Evolutionary conservation across 73 alveolate species (phyloP).

Genomic region (Stentor roeselii): DNA sequence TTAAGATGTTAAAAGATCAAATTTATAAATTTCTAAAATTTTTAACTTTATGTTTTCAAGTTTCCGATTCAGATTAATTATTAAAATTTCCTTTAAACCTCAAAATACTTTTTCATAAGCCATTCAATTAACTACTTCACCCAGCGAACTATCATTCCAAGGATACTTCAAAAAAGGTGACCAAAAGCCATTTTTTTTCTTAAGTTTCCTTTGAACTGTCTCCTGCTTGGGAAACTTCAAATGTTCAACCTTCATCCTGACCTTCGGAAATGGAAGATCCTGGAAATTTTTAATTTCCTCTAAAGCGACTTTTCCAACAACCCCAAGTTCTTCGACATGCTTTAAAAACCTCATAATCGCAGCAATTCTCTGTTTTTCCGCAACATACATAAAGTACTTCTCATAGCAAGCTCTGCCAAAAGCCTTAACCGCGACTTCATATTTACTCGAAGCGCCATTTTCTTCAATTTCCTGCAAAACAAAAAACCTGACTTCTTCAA

Average conservation of each 20-base stretch:
- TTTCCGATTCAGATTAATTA: no score
- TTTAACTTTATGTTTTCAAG: no score
- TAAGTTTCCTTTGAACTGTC: neutral
- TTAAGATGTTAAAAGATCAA: no score
- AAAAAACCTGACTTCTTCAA: neutral
- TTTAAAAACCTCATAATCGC: neutral
- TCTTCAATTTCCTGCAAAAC: neutral
- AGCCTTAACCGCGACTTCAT: neutral
- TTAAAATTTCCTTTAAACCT: no score
- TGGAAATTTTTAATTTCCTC: neutral
- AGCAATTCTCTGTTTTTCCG: neutral
- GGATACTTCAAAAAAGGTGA: conserved; percentile 15
- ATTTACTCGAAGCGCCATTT: neutral
- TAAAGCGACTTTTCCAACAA: neutral
- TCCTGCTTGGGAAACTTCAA: neutral
- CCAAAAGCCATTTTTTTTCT: neutral
- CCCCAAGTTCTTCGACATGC: neutral
- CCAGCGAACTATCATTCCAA: no score
- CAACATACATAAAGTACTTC: neutral
- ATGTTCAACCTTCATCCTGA: neutral
- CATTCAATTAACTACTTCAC: no score
- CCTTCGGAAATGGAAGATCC: neutral
- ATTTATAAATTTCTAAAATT: no score
- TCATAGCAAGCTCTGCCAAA: conserved; percentile 1
- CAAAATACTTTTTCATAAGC: no score